Evolutionary conservation across 2,329 filamentous ascomycete genomes (phyloP), one percentile per base, ranked within the genome.

Genomic region (Aspergillus sp.): DNA sequence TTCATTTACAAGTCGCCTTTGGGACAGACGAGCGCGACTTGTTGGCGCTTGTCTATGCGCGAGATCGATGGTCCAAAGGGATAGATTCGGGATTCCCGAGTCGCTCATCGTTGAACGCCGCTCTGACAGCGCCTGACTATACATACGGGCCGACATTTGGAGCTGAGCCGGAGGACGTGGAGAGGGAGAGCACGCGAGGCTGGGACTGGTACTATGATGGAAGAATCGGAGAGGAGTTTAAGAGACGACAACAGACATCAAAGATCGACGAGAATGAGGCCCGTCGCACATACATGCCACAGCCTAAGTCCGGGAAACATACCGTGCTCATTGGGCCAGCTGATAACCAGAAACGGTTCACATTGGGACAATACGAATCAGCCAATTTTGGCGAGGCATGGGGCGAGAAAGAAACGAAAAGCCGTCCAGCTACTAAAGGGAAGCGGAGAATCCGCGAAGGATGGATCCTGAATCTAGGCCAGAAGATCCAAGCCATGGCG

Each of bases 381-480:
- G 45, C 79, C 43, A 63, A 74, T 39, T 64, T 79, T 12, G 66
- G 70, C 6, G 58, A 72, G n/a, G 66, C 69, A 7, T 78, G 72
- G 65, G 60, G 57, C 8, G 52, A 57, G 10, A 46, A 57, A 48
- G 26, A 34, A 45, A 19, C 47, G 30, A 12, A 57, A 49, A 36
- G 19, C 12, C 29, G 40, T 9, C 19, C 19, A 19, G 19, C 19
- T 19, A 41, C 29, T 49, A 48, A 49, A 40, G 55, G 53, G 34
- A 63, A 53, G 33, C 61, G 55, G 19, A 19, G 19, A 19, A 19
- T 19, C 36, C 65, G 66, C 7, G 60, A 72, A 53, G 71, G 70
- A 1, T 83, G 79, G 75, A 57, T 82, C 2, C 54, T 83, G 41
- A 79, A 81, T 55, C 48, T 81, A 19, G 79, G 78, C 3, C 68